Percentiles rank a stretch among this genome's conserved stretches.
Conservation (phyloP, 129 eudicot genomes). For the Flaveria robusta region DNA sequence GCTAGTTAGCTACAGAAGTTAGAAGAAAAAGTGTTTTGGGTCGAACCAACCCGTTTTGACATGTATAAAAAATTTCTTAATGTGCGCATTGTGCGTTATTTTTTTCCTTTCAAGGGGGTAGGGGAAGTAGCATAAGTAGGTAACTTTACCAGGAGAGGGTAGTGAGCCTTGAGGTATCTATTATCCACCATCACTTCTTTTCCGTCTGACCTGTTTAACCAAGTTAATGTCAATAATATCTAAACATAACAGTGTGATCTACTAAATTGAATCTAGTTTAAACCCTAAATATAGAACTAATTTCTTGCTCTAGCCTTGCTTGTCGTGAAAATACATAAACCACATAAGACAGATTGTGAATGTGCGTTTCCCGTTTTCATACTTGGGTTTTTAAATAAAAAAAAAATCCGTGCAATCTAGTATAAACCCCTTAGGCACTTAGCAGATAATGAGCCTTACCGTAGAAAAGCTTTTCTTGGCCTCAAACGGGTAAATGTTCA, state of each 20-base stretch:
- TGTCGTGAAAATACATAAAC: background rate
- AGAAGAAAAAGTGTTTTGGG: background rate
- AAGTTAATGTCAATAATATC: background rate
- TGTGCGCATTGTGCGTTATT: background rate
- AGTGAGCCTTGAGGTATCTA: conserved; percentile 70
- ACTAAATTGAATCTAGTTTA: background rate
- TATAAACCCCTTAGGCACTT: background rate
- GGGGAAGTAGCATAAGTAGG: background rate
- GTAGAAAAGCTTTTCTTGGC: background rate
- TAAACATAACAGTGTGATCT: background rate
- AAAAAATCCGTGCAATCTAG: background rate
- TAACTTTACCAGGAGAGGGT: conserved; percentile 65
- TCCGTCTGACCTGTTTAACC: conserved; percentile 66
- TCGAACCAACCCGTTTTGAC: background rate
- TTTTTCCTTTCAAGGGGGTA: background rate
- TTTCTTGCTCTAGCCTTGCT: background rate
- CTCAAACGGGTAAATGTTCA: background rate
- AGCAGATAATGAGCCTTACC: background rate
- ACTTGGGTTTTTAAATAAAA: background rate
- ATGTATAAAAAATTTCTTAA: background rate
- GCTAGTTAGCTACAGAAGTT: background rate
- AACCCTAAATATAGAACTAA: background rate
- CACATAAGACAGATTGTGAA: background rate
- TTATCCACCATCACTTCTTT: conserved; percentile 77
- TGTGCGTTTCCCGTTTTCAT: background rate